Evolutionary conservation across 2,329 filamentous ascomycete species (phyloP), one percentile per base, ranked within the genome.

Genomic region (Cytospora piceae): DNA sequence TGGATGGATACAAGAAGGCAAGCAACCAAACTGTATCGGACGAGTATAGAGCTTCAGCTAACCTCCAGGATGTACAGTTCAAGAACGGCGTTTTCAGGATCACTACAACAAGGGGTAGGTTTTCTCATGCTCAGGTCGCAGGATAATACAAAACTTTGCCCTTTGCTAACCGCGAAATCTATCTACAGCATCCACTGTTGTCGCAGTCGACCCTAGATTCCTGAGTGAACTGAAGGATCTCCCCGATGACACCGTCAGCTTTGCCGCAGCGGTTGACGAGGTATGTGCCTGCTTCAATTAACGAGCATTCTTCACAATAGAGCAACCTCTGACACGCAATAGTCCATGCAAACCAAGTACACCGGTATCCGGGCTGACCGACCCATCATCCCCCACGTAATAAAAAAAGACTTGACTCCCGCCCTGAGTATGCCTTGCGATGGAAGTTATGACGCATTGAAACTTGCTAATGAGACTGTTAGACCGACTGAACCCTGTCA

Each of bases 401-500:
- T 68, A 29, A 64, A 61, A 53, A 64, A 34, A 24, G 61, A 67
- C 15, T 52, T 68, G 24, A 62, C 65, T 15, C 67, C 67, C 3
- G 49, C 51, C 22, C 49, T 68, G 42, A 62, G 67, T 68, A 68
- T 51, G 64, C 4, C 4, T 24, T 8, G 12, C n/a, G 3, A 49
- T 24, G 8, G 14, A 55, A 22, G 2, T 11, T 8, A 29, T 14
- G 15, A 37, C 1, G 5, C 58, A 5, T 0, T 27, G 20, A 4
- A 17, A 34, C 20, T 27, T 53, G 31, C 60, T 22, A 4, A 32
- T 17, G 64, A 37, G 17, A 32, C 57, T 31, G 32, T 39, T 9
- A 70, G 74, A 67, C 2, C 75, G 75, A 0, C 71, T 82, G 14
- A 81, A 78, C 67, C 74, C 77, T 0, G 67, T 69, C 4, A 74